phyloP scores from a whole-genome alignment of 1,139 yeast species.

The Chernovozyma aurita region DNA sequence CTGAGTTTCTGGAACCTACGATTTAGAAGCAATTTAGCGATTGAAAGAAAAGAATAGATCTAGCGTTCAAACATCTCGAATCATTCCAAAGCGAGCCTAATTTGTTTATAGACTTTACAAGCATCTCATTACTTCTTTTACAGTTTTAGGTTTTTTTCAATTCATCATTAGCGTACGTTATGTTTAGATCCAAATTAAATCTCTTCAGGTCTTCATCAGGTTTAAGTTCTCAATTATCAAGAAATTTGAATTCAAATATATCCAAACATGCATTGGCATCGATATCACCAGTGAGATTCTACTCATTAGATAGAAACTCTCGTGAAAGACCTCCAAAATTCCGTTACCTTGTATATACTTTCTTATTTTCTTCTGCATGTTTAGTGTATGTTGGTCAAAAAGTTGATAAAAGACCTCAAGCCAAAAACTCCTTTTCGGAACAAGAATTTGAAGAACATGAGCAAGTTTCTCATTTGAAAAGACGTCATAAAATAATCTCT shows the following conservation, averaged over 20 bases:
- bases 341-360: constrained; percentile 45
- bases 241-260: too few species aligned
- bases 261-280: too few species aligned
- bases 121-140: too few species aligned
- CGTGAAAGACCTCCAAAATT: constrained; percentile 24
- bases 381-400: constrained; percentile 49
- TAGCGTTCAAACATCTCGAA: too few species aligned
- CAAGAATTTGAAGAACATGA: constrained; percentile 56
- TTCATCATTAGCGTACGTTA: too few species aligned
- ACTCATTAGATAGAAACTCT: not conserved
- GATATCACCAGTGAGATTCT: not conserved
- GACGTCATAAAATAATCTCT: constrained; percentile 45
- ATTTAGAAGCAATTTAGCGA: too few species aligned
- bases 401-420: constrained; percentile 45
- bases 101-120: too few species aligned
- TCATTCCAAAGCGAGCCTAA: too few species aligned
- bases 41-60: too few species aligned
- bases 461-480: constrained; percentile 46
- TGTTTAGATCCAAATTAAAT: not conserved
- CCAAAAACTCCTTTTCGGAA: constrained; percentile 49
- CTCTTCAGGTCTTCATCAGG: not conserved
- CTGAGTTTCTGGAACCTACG: too few species aligned
- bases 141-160: too few species aligned
- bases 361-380: constrained; percentile 48
- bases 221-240: too few species aligned